Base-by-base conservation (phyloP, 1,284 basidiomycete species). In the Tylopilus sp. region DNA sequence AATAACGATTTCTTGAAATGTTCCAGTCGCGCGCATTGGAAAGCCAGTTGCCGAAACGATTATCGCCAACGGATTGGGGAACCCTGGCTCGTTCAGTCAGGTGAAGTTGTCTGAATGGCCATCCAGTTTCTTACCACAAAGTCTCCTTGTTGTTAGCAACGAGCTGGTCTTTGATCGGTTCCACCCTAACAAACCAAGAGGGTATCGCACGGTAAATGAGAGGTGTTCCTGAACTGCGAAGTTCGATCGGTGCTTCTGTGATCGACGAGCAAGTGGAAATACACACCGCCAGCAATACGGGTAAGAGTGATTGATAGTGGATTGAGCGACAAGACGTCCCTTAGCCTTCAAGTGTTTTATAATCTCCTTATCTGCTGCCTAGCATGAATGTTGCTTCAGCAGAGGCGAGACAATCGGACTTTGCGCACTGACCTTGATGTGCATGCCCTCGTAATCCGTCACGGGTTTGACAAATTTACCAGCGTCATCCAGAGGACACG, bases 21-120 rank as follows among this genome's bases (percentile, higher is more conserved):
- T 98, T 99, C 96, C 96, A 99, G 68, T 99, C 96, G 30, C 95
- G 83, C 11, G 96, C 96, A 69, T 96, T 97, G 44, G 90, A 85
- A 52, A 99, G 77, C 96, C 96, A 99, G 69, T 91, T 95, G 24
- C 93, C 94, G 66, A 99, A 99, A 45, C 95, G 81, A 58, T 88
- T 85, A 54, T 98, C 94, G 10, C 94, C 91, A 44, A 99, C 86
- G 58, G 76, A 78, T 60, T 88, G 84, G 4, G 96, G 96, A 11
- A 99, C 95, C 89, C 88, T 91, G 46, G 40, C 2, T 20, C 31
- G 34, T 28, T 43, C 34, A 46, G 45, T 53, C 24, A 21, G 35
- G n/a, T 41, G 17, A 18, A 3, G 20, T 35, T 21, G 36, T 35
- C 28, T 36, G 20, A 39, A 17, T 55, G 28, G 17, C 2, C 15